These are phyloP conservation scores for Penstemon davidsonii DNA, from an alignment of 257 asterid species.

Conservation along the genomic window DNA sequence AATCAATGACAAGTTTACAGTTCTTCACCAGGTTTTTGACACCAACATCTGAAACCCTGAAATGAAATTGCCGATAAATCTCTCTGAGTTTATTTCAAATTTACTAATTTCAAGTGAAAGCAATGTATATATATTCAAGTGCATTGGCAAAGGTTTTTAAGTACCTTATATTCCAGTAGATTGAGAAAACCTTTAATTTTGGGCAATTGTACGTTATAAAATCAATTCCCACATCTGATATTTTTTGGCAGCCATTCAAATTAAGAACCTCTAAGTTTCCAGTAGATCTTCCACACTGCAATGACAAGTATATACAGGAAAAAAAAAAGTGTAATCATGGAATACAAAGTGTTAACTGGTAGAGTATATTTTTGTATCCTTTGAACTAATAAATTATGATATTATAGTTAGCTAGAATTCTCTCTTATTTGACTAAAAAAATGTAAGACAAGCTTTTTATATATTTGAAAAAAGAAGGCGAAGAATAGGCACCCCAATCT, in stretches of 20 bases:
- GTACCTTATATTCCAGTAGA: conserved; percentile 96
- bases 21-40: conserved; percentile 65
- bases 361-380: no score
- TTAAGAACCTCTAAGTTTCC: conserved; percentile 66
- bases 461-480: no score
- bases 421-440: no score
- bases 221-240: conserved; percentile 79
- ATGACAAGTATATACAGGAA: conserved; percentile 18
- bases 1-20: conserved; percentile 63
- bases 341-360: no score
- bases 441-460: no score
- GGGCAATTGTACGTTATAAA: conserved; percentile 56
- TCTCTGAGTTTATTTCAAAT: conserved; percentile 8
- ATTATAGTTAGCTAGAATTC: no score
- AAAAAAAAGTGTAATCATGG: no score
- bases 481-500: conserved; percentile 19
- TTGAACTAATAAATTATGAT: no score
- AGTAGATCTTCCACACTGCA: conserved; percentile 61
- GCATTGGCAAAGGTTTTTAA: conserved; percentile 10
- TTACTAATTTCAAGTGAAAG: background rate
- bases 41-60: conserved; percentile 86
- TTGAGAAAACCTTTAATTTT: conserved; percentile 62
- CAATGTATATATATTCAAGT: conserved; percentile 1
- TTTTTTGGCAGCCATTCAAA: conserved; percentile 92
- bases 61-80: conserved; percentile 13